Conservation (phyloP, 2,329 filamentous ascomycete genomes). For the Cladosporium colombiae region DNA sequence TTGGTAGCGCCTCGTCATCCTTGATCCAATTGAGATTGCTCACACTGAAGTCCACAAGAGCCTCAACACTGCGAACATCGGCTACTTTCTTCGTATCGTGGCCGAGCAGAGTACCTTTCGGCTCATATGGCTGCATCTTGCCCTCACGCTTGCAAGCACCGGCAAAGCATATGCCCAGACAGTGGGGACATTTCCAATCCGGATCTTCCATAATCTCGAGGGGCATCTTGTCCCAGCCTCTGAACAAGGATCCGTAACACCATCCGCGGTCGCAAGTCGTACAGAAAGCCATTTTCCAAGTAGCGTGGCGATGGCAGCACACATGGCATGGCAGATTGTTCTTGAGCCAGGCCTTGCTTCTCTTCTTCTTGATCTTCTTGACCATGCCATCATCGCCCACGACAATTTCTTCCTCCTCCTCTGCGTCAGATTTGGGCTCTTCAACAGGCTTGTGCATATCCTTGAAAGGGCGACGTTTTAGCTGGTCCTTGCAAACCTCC, state of each 20-base stretch:
- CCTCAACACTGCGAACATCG: constrained; percentile 86
- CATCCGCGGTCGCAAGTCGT: constrained; percentile 74
- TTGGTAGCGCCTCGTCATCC: constrained; percentile 47
- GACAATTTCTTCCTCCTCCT: constrained; percentile 55
- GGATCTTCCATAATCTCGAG: constrained; percentile 76
- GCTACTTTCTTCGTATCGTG: constrained; percentile 90
- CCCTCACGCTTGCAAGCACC: constrained; percentile 69
- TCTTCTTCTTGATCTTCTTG: constrained; percentile 66
- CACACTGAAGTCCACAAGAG: constrained; percentile 83
- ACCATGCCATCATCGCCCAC: constrained; percentile 64
- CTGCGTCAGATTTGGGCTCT: constrained; percentile 44
- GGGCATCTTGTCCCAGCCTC: constrained; percentile 88
- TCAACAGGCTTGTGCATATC: constrained; percentile 68
- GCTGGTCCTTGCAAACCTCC: constrained; percentile 89
- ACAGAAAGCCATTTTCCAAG: constrained; percentile 83
- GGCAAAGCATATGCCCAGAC: constrained; percentile 83
- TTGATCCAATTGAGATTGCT: constrained; percentile 86
- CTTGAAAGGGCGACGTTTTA: constrained; percentile 76
- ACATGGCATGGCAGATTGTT: constrained; percentile 71
- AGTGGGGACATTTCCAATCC: constrained; percentile 87
- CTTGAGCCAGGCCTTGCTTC: constrained; percentile 51
- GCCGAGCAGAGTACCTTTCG: constrained; percentile 82
- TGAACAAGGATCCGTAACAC: constrained; percentile 90
- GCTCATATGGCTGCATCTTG: constrained; percentile 76
- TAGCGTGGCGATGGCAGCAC: constrained; percentile 75